A percentile compares a stretch with the other conserved stretches of the same genome.
Conservation (phyloP, 2,329 filamentous ascomycete species). For the Scopulariopsis brevicaulis region DNA sequence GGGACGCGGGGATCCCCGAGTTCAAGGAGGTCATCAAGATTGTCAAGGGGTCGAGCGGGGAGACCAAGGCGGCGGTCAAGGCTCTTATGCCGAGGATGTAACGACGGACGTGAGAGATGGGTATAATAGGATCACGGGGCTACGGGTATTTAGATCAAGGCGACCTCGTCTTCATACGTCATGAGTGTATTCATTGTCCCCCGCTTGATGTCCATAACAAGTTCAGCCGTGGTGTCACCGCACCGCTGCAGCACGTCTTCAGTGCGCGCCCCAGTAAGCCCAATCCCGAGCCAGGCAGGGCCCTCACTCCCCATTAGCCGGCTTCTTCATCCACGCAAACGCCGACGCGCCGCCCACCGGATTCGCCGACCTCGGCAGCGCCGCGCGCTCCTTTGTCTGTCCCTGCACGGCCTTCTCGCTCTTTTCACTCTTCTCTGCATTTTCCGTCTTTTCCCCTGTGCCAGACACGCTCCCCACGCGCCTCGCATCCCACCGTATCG, state of each 20-base stretch:
- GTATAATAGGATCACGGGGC: neutral
- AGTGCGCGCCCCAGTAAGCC: neutral
- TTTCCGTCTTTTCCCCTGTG: neutral
- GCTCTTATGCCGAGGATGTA: conserved; percentile 53
- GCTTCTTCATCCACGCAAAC: conserved; percentile 72
- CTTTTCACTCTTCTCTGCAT: conserved; percentile 5
- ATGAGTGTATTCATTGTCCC: neutral
- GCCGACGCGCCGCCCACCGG: conserved; percentile 87
- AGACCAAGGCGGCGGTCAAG: conserved; percentile 59
- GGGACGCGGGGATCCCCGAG: conserved; percentile 61
- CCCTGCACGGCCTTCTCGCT: conserved; percentile 14
- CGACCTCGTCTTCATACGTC: conserved; percentile 1
- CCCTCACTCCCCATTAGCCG: conserved; percentile 8
- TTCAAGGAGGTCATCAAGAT: conserved; percentile 65
- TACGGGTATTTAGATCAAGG: neutral
- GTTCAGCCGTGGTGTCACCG: neutral
- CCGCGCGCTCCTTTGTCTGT: conserved; percentile 13
- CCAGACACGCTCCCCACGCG: conserved; percentile 32
- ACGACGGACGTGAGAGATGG: neutral
- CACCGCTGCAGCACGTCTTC: neutral
- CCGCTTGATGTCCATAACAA: neutral
- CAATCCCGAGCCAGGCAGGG: neutral
- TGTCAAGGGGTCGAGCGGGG: conserved; percentile 64
- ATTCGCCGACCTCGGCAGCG: conserved; percentile 54
- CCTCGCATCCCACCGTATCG: conserved; percentile 41